Base-by-base conservation (phyloP, 2,329 filamentous ascomycete genomes). In the Neurospora sp. region DNA sequence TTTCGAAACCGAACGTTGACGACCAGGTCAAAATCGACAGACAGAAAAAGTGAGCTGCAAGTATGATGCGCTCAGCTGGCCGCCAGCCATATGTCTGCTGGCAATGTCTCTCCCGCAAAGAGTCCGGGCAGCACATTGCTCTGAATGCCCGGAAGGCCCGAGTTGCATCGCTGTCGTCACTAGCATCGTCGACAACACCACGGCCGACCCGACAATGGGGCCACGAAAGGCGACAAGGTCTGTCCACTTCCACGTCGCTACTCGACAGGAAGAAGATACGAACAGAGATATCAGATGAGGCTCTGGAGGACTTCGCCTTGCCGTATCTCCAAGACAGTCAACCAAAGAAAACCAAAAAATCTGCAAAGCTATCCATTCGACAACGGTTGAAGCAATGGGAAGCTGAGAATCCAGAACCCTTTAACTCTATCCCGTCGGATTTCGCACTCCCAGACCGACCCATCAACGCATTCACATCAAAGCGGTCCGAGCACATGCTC, bases 351-450 rank as follows among this genome's bases (percentile, higher is more conserved):
- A 41, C 39, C 3, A 40, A 28, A 28, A 38, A 36, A 11, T 70
- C 71, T 15, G 46, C 46, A 52, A 12, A 62, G 6, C 28, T 36
- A 5, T 52, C 52, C 1, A 82, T 85, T 57, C 81, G 83, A 43
- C 74, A 82, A 43, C 78, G 78, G 15, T 77, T 86, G 36, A 78
- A 78, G 37, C 72, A 75, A 73, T 85, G 83, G 83, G 78, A 81
- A 66, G 68, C 72, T 17, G 76, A 80, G 68, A 80, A 84, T 68
- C 75, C 75, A 10, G 70, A 69, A 23, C 71, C 74, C 43, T 71
- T 70, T 3, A 4, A 66, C 57, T 11, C 33, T 19, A 73, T 79
- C 10, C 65, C 78, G 12, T 6, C 38, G 4, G 81, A 84, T 69
- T 66, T 71, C 5, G 73, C 78, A 4, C 69, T 72, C 0, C 6